Evolutionary conservation across 768 basidiomycete genomes (phyloP).

Genomic region (Astraeus odoratus): DNA sequence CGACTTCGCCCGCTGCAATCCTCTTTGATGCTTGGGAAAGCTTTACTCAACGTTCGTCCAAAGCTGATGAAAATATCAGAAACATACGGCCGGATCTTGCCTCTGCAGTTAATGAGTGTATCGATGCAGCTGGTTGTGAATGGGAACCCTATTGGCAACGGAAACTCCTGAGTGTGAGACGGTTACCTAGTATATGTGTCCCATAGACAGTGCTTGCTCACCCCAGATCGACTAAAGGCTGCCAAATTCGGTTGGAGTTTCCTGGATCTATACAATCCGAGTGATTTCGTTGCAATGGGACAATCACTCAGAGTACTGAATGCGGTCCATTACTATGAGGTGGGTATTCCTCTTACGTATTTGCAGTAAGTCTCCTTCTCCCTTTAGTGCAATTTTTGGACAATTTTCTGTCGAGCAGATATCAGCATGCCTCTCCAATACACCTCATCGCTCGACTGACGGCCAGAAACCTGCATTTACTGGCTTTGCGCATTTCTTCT

Average conservation of each 20-base stretch:
- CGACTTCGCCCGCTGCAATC: conserved; percentile 85
- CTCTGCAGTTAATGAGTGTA: conserved; percentile 82
- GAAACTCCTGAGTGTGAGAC: conserved; percentile 67
- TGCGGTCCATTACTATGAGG: conserved; percentile 84
- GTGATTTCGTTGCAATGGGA: conserved; percentile 89
- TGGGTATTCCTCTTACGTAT: conserved; percentile 90
- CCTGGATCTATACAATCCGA: conserved; percentile 86
- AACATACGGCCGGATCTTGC: conserved; percentile 82
- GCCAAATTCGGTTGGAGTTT: conserved; percentile 95
- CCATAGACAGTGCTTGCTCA: conserved; percentile 1
- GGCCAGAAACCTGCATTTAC: conserved; percentile 81
- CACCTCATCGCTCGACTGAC: conserved; percentile 79
- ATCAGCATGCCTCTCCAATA: conserved; percentile 71
- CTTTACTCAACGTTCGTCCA: conserved; percentile 77
- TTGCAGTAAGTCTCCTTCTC: conserved; percentile 57
- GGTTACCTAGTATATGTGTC: background rate
- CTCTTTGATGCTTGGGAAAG: conserved; percentile 90
- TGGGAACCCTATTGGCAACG: conserved; percentile 91
- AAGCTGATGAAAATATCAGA: conserved; percentile 89
- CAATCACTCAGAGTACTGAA: conserved; percentile 91
- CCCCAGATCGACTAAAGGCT: conserved; percentile 44
- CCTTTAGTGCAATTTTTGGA: conserved; percentile 2
- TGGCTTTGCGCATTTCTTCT: conserved; percentile 84
- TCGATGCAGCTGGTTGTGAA: conserved; percentile 90
- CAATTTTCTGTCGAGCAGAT: conserved; percentile 40